These are phyloP conservation scores for Aspergillus sp. DNA, from an alignment of 2,329 filamentous ascomycete species.

Conservation along the genomic window DNA sequence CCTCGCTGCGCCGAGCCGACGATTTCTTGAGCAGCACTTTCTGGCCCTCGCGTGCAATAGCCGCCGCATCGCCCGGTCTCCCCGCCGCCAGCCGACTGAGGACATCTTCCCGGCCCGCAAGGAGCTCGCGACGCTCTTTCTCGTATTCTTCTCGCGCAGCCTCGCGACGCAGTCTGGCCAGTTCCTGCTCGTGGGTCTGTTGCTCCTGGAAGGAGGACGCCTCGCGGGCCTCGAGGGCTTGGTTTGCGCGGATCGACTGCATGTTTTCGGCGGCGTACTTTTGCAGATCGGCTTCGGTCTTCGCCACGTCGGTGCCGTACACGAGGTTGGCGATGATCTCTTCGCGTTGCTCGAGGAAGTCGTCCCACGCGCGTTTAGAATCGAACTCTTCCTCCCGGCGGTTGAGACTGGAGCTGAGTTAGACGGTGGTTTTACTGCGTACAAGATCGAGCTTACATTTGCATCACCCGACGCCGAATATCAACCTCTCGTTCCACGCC, in stretches of 20 bases:
- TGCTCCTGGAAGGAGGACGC: slow-evolving; percentile 45
- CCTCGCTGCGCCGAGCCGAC: slow-evolving; percentile 56
- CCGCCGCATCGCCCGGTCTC: slow-evolving; percentile 57
- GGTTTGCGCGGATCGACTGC: slow-evolving; percentile 54
- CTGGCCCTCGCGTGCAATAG: slow-evolving; percentile 52
- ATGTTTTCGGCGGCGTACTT: slow-evolving; percentile 72
- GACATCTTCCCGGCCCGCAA: slow-evolving; percentile 64
- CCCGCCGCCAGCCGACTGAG: slow-evolving; percentile 67
- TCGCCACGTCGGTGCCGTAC: slow-evolving; percentile 65
- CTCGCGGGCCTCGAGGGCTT: slow-evolving; percentile 47
- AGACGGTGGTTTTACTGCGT: not conserved
- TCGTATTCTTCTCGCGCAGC: slow-evolving; percentile 67
- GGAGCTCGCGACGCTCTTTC: slow-evolving; percentile 63
- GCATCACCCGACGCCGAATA: slow-evolving; percentile 74
- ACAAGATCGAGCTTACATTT: slow-evolving; percentile 39
- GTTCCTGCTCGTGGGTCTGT: slow-evolving; percentile 62
- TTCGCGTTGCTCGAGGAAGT: slow-evolving; percentile 93
- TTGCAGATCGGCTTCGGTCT: slow-evolving; percentile 58
- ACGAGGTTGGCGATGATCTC: slow-evolving; percentile 86
- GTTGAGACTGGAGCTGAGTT: slow-evolving; percentile 67
- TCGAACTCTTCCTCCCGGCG: slow-evolving; percentile 89
- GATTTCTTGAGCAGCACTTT: slow-evolving; percentile 71
- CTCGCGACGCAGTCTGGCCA: slow-evolving; percentile 60
- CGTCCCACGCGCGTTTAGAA: slow-evolving; percentile 77
- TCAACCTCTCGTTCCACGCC: slow-evolving; percentile 90